Base-by-base conservation (phyloP, 2,329 filamentous ascomycete genomes). In the Metarhizium album region DNA sequence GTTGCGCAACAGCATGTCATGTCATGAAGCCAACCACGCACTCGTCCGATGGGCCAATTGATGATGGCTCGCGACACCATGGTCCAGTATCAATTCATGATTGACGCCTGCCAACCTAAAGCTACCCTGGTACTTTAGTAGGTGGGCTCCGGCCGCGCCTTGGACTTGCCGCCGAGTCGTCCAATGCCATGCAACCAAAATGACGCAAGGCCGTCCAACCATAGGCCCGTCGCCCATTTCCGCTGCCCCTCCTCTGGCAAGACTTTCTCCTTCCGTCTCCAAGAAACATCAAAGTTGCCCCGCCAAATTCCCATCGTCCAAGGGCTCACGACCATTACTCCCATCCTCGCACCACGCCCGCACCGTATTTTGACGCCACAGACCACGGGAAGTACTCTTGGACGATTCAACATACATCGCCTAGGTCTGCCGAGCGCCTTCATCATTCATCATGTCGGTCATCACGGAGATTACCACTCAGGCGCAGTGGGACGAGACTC, bases 391-490 rank as follows among this genome's bases (percentile, higher is more conserved):
- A 18, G n/a, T 11, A 40, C 20, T 23, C 16, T 3, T 4, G 23
- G 20, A 45, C 29, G 46, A 20, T 40, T 35, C 37, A 29, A 18
- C 13, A n/a, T 40, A 43, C 22, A 42, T 20, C 29, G 24, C 48
- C 24, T 38, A 49, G 40, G 20, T 22, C 22, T 24, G 22, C 47
- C 40, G 20, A 13, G 23, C 11, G 16, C 14, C 37, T 40, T 40
- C n/a, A 22, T 37, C 33, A 33, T 40, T 31, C 58, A 72, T 58
- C 55, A 90, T 90, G 86, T 87, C 86, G 57, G 82, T 79, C 53
- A 80, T 96, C 62, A 80, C 78, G 57, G 86, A 94, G 62, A 84
- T 96, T 69, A 78, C 81, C 59, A 82, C 79, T 60, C 81, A 89
- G 61, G 72, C 77, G 58, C 82, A 83, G 60, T 96, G 93, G 82